A percentile compares a stretch with the other conserved stretches of the same genome.
These are phyloP conservation scores for Microthyrium microscopicum DNA, from an alignment of 2,329 filamentous ascomycete species.

Conservation along the genomic window DNA sequence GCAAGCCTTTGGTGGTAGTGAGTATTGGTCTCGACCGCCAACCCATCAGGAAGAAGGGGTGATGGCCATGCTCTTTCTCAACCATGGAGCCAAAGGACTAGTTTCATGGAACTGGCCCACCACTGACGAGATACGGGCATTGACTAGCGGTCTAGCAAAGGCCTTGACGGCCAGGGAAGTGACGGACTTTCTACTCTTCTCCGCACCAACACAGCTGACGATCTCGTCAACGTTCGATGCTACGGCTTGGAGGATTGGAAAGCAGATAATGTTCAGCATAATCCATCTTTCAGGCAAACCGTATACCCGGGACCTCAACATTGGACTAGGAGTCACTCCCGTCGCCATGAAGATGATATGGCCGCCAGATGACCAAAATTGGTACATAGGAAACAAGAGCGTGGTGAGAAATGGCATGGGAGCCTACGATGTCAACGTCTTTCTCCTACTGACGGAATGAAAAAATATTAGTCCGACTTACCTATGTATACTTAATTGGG, in stretches of 20 bases:
- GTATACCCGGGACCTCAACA: neutral
- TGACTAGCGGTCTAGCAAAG: constrained; percentile 23
- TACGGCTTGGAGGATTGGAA: constrained; percentile 22
- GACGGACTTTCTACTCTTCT: constrained; percentile 22
- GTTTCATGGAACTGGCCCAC: constrained; percentile 34
- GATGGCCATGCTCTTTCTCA: constrained; percentile 31
- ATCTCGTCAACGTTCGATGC: constrained; percentile 20
- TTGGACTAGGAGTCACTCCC: neutral
- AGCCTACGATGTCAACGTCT: too few species aligned
- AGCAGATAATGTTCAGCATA: constrained; percentile 22
- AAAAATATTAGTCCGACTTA: too few species aligned
- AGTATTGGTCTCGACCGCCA: constrained; percentile 31
- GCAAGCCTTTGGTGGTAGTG: constrained; percentile 31
- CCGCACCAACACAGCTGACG: constrained; percentile 14
- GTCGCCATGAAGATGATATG: too few species aligned
- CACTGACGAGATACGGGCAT: constrained; percentile 16
- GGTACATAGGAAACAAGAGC: too few species aligned
- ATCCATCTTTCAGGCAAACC: constrained; percentile 20
- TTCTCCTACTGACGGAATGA: too few species aligned
- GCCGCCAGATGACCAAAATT: too few species aligned
- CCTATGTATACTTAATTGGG: too few species aligned
- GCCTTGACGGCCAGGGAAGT: constrained; percentile 20
- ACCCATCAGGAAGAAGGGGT: constrained; percentile 28
- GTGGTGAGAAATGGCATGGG: too few species aligned
- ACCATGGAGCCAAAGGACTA: constrained; percentile 33